A percentile compares a stretch with the other conserved stretches of the same genome.
Conservation (phyloP, 495 filamentous ascomycete species). For the Neurospora cerealis region DNA sequence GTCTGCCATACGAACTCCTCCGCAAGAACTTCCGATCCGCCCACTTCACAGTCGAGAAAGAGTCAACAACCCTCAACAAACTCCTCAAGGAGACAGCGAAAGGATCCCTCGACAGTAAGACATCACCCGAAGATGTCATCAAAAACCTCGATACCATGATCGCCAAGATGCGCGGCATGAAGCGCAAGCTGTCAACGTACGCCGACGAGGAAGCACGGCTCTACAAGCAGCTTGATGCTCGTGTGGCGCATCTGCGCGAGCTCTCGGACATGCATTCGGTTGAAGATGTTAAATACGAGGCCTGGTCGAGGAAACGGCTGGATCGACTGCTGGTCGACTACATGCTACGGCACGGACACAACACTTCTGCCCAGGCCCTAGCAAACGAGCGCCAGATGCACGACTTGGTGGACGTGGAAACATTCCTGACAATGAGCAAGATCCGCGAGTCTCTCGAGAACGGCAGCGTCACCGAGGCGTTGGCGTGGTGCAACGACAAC, state of each 20-base stretch:
- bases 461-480: slow-evolving; percentile 64
- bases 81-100: slow-evolving; percentile 60
- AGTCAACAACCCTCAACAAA: slow-evolving; percentile 57
- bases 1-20: slow-evolving; percentile 80
- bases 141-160: slow-evolving; percentile 77
- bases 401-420: slow-evolving; percentile 79
- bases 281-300: slow-evolving; percentile 87
- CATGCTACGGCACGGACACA: slow-evolving; percentile 73
- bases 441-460: slow-evolving; percentile 61
- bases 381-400: slow-evolving; percentile 55
- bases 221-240: slow-evolving; percentile 60
- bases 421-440: slow-evolving; percentile 72
- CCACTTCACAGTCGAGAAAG: slow-evolving; percentile 72
- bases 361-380: slow-evolving; percentile 62
- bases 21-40: slow-evolving; percentile 88
- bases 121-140: slow-evolving; percentile 58
- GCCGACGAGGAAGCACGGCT: slow-evolving; percentile 69
- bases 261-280: slow-evolving; percentile 71
- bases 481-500: slow-evolving; percentile 88
- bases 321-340: slow-evolving; percentile 86
- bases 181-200: slow-evolving; percentile 70
- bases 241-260: slow-evolving; percentile 69
- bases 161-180: slow-evolving; percentile 68
- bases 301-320: slow-evolving; percentile 72
- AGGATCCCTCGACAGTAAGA: slow-evolving; percentile 48